These are phyloP conservation scores for Otatea glauca DNA, from an alignment of 176 grass and related monocot genomes.

Conservation along the genomic window DNA sequence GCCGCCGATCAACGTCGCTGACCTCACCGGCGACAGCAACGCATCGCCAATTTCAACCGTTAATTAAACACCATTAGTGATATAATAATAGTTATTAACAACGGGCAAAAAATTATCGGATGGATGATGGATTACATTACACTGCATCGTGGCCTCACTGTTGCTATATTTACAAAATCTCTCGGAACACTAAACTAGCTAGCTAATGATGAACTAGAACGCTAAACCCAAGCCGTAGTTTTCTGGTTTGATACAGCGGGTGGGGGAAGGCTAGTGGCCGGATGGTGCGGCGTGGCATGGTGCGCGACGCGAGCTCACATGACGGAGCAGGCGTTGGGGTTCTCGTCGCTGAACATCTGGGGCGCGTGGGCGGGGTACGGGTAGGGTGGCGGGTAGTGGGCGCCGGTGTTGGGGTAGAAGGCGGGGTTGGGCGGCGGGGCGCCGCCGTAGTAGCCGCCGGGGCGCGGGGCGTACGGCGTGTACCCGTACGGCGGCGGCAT, in stretches of 20 bases:
- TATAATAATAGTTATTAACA: neutral
- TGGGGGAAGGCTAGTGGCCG: neutral
- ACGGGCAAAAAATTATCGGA: constrained; percentile 37
- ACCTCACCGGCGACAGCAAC: constrained; percentile 47
- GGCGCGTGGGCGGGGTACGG: constrained; percentile 59
- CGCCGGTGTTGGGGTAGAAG: constrained; percentile 58
- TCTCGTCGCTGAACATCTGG: constrained; percentile 99
- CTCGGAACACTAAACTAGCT: constrained; percentile 23
- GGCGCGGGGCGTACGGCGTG: neutral
- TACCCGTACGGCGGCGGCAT: constrained; percentile 50
- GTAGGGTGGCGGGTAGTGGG: constrained; percentile 40
- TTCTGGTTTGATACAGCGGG: constrained; percentile 35
- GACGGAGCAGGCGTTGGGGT: constrained; percentile 89
- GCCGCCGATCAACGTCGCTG: constrained; percentile 15
- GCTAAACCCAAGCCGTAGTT: constrained; percentile 15
- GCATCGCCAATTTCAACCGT: constrained; percentile 1
- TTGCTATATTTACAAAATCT: constrained; percentile 34
- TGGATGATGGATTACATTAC: constrained; percentile 29
- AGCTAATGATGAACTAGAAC: neutral
- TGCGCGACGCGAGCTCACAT: constrained; percentile 52
- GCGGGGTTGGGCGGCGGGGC: constrained; percentile 12
- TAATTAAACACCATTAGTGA: neutral
- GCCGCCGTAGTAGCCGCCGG: constrained; percentile 38
- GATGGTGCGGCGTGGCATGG: neutral
- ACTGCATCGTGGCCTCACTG: constrained; percentile 12